Evolutionary conservation across 2,329 filamentous ascomycete genomes (phyloP), one percentile per base, ranked within the genome.

Genomic region (Phialophora tarda): DNA sequence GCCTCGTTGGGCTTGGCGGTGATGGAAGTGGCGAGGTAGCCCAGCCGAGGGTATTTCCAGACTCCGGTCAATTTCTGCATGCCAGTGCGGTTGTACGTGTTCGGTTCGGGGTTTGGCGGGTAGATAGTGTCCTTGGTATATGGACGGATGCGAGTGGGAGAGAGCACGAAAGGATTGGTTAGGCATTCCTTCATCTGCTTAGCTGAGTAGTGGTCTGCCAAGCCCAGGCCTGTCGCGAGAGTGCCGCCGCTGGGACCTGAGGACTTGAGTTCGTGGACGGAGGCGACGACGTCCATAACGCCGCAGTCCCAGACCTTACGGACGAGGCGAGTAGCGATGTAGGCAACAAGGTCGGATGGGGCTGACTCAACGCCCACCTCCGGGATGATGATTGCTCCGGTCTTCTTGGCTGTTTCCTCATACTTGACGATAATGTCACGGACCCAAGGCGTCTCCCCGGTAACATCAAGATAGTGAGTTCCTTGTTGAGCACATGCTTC

Each of bases 381-480:
- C 0, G 86, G 85, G 55, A 89, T 86, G 73, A 87, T 83, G 76
- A 90, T 86, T 62, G 87, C 86, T 30, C 84, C 83, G 66, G 82
- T 89, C 56, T 79, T 77, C 72, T 87, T 86, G 6, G 88, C 88
- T 0, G 79, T 82, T 8, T 82, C 81, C 69, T 89, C 82, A 72
- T 88, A 89, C 72, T 87, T 86, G 23, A 82, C 76, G 63, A 89
- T 82, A 78, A 89, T 88, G 55, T 86, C 82, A 68, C 83, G 82
- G 47, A 88, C 81, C 87, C 88, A 90, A 2, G 86, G 85, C 0
- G 84, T 82, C 74, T 90, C 88, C 56, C 88, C 88, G 4, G 88
- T 89, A 56, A 83, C 85, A 74, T 90, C 88, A 62, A 90, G 77
- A 72, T 90, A 90, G 75, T 90, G 88, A 3, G 88, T 90, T 5